Evolutionary conservation across 2,329 filamentous ascomycete genomes (phyloP).

Genomic region (Basipetospora sp.): DNA sequence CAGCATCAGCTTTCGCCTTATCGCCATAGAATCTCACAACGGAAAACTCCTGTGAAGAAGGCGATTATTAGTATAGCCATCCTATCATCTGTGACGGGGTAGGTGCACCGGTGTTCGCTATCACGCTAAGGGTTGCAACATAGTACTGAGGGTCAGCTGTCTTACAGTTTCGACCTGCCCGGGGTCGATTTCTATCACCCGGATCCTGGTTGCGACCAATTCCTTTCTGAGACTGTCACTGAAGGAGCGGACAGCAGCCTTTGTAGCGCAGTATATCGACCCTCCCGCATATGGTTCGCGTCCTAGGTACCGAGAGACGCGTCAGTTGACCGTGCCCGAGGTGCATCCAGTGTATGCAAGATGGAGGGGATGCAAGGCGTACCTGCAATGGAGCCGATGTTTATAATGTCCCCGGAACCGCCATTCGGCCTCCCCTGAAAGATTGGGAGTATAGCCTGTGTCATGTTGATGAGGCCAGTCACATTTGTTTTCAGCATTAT

Average conservation of each 20-base stretch:
- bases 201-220: conserved; percentile 63
- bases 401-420: conserved; percentile 85
- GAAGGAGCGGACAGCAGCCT: conserved; percentile 75
- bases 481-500: conserved; percentile 90
- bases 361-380: too few relatives aligned
- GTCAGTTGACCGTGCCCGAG: too few relatives aligned
- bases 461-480: conserved; percentile 89
- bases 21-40: conserved; percentile 80
- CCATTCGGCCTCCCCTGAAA: conserved; percentile 64
- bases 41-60: conserved; percentile 60
- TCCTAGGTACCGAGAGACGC: conserved; percentile 21
- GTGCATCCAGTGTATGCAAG: too few relatives aligned
- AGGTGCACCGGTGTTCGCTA: too few relatives aligned
- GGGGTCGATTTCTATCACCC: conserved; percentile 78
- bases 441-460: conserved; percentile 72
- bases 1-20: conserved; percentile 74
- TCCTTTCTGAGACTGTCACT: conserved; percentile 72
- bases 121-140: too few relatives aligned
- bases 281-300: conserved; percentile 74
- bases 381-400: conserved; percentile 78
- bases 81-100: too few relatives aligned
- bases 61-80: too few relatives aligned
- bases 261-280: conserved; percentile 84
- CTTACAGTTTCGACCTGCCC: conserved; percentile 87
- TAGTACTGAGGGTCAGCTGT: too few relatives aligned